Conservation (phyloP, 805 yeast species). For the Wilhelminamyces savonicus region DNA sequence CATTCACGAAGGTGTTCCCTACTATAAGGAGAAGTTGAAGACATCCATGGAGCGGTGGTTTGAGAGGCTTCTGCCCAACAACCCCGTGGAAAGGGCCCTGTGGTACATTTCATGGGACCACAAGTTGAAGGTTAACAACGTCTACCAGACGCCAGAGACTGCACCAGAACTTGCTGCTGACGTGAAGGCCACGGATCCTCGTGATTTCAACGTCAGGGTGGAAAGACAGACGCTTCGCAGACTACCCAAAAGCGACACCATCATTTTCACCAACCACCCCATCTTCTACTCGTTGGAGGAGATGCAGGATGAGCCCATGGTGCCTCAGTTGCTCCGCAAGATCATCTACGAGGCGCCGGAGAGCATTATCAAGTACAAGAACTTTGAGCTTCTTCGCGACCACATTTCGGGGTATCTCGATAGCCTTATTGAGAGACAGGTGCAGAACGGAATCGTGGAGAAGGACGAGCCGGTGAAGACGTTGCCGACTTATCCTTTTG, state of each 20-base stretch:
- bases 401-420: conserved; percentile 56
- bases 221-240: conserved; percentile 69
- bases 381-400: conserved; percentile 52
- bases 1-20: conserved; percentile 66
- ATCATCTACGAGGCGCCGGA: conserved; percentile 63
- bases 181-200: conserved; percentile 34
- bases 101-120: conserved; percentile 76
- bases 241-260: conserved; percentile 58
- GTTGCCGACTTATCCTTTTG: conserved; percentile 58
- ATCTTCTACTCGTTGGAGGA: conserved; percentile 74
- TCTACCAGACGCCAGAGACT: conserved; percentile 49
- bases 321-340: conserved; percentile 67
- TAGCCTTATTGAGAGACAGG: conserved; percentile 49
- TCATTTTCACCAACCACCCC: conserved; percentile 72
- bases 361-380: conserved; percentile 57
- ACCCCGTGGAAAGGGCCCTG: conserved; percentile 68
- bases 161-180: conserved; percentile 24
- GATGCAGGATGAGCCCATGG: conserved; percentile 70
- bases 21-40: conserved; percentile 58
- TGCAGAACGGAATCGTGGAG: conserved; percentile 46
- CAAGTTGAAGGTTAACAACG: conserved; percentile 48
- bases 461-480: conserved; percentile 55
- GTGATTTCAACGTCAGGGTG: conserved; percentile 59
- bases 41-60: conserved; percentile 74
- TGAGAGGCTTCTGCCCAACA: conserved; percentile 50